Evolutionary conservation across 176 grass and related monocot genomes (phyloP).

Genomic region (Phoenix dactylifera): DNA sequence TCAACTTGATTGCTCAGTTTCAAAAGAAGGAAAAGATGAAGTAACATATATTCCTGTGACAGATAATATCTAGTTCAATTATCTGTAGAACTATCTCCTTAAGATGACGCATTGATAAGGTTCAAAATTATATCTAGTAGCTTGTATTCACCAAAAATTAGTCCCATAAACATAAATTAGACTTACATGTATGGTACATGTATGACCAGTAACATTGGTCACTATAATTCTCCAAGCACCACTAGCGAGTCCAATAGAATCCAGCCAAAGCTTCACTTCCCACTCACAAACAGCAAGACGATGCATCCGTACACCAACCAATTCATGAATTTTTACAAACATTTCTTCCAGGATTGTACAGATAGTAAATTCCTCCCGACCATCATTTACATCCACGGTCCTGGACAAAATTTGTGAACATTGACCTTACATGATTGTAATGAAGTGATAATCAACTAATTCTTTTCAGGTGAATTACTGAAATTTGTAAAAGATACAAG

Average conservation of each 20-base stretch:
- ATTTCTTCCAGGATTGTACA: slow-evolving; percentile 73
- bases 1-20: neutral
- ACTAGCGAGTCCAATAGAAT: slow-evolving; percentile 57
- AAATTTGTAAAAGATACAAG: too few relatives aligned
- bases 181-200: slow-evolving; percentile 96
- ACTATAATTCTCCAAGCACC: slow-evolving; percentile 95
- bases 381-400: slow-evolving; percentile 41
- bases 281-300: slow-evolving; percentile 91
- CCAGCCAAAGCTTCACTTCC: slow-evolving; percentile 92
- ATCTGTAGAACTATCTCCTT: too few relatives aligned
- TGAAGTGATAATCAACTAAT: too few relatives aligned
- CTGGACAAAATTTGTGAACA: slow-evolving; percentile 28
- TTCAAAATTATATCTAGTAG: too few relatives aligned
- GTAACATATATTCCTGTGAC: too few relatives aligned
- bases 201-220: slow-evolving; percentile 93
- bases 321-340: slow-evolving; percentile 82
- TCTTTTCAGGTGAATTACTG: too few relatives aligned
- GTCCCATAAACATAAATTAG: slow-evolving; percentile 9
- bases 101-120: too few relatives aligned
- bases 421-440: too few relatives aligned
- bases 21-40: too few relatives aligned
- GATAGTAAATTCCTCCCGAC: slow-evolving; percentile 51
- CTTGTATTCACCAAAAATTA: too few relatives aligned
- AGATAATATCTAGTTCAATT: too few relatives aligned
- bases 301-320: slow-evolving; percentile 92